These are phyloP conservation scores for Paramarasmius palmivorus DNA, from an alignment of 1,284 basidiomycete species.

Conservation along the genomic window DNA sequence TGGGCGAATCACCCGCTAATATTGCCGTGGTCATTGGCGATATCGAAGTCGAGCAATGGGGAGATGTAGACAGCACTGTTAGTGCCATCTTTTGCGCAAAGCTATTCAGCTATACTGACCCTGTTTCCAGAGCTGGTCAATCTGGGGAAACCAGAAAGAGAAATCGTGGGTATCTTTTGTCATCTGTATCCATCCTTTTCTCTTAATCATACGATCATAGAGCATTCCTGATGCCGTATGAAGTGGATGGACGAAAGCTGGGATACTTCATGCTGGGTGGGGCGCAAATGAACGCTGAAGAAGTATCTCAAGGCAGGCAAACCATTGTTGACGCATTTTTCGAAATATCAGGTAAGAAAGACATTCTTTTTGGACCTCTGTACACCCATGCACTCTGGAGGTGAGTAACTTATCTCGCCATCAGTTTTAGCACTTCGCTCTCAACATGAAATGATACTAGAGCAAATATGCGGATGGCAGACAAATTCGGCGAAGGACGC, in stretches of 20 bases:
- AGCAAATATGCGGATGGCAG: slow-evolving; percentile 12
- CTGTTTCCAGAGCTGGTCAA: neutral
- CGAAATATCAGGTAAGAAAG: slow-evolving; percentile 28
- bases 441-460: neutral
- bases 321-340: slow-evolving; percentile 30
- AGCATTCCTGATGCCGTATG: slow-evolving; percentile 31
- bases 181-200: neutral
- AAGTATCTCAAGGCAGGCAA: slow-evolving; percentile 27
- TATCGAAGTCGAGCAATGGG: neutral
- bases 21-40: neutral
- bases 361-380: slow-evolving; percentile 9
- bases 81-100: too few species aligned
- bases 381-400: slow-evolving; percentile 8
- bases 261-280: slow-evolving; percentile 35
- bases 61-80: neutral
- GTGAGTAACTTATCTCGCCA: neutral
- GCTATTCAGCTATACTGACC: too few species aligned
- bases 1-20: neutral
- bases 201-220: slow-evolving; percentile 17
- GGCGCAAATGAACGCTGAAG: slow-evolving; percentile 26
- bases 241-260: slow-evolving; percentile 26
- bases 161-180: neutral
- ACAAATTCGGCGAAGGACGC: slow-evolving; percentile 11
- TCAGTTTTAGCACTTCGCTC: too few species aligned
- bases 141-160: neutral